Evolutionary conservation across 805 yeast species (phyloP).

Genomic region (Millerozyma acaciae): DNA sequence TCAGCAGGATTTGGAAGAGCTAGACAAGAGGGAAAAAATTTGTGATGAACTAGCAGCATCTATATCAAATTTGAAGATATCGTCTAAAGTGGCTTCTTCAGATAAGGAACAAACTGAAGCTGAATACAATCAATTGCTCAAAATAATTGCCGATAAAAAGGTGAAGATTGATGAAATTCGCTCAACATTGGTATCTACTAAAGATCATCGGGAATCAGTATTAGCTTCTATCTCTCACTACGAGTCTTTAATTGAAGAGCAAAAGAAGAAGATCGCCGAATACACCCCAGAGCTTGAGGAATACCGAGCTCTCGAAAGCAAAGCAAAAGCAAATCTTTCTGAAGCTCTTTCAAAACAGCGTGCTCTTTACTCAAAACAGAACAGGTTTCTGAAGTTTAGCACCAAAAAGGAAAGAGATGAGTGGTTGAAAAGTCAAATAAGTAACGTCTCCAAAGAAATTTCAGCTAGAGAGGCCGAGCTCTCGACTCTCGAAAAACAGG

Average conservation of each 20-base stretch:
- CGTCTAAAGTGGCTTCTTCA: slow-evolving; percentile 47
- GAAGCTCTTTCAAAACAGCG: slow-evolving; percentile 52
- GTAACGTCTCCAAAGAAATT: slow-evolving; percentile 26
- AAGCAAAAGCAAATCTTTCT: slow-evolving; percentile 34
- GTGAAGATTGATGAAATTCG: slow-evolving; percentile 44
- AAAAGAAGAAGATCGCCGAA: slow-evolving; percentile 32
- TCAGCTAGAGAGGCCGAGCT: slow-evolving; percentile 21
- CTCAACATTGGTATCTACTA: slow-evolving; percentile 25
- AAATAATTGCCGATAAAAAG: slow-evolving; percentile 46
- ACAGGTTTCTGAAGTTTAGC: slow-evolving; percentile 58
- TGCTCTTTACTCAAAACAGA: slow-evolving; percentile 63
- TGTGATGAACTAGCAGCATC: slow-evolving; percentile 43
- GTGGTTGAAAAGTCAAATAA: slow-evolving; percentile 60
- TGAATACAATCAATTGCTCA: slow-evolving; percentile 47
- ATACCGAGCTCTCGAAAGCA: slow-evolving; percentile 38
- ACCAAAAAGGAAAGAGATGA: slow-evolving; percentile 55
- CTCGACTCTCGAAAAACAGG: slow-evolving; percentile 17
- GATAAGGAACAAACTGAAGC: slow-evolving; percentile 54
- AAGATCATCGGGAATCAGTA: slow-evolving; percentile 24
- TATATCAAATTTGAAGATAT: slow-evolving; percentile 44
- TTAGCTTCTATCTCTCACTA: slow-evolving; percentile 17
- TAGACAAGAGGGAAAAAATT: slow-evolving; percentile 57
- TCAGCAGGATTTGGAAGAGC: slow-evolving; percentile 48
- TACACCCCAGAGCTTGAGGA: slow-evolving; percentile 40
- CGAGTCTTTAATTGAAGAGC: slow-evolving; percentile 27